A percentile compares a stretch with the other conserved stretches of the same genome.
phyloP scores from a whole-genome alignment of 768 basidiomycete genomes.

The Suillus bovinus region DNA sequence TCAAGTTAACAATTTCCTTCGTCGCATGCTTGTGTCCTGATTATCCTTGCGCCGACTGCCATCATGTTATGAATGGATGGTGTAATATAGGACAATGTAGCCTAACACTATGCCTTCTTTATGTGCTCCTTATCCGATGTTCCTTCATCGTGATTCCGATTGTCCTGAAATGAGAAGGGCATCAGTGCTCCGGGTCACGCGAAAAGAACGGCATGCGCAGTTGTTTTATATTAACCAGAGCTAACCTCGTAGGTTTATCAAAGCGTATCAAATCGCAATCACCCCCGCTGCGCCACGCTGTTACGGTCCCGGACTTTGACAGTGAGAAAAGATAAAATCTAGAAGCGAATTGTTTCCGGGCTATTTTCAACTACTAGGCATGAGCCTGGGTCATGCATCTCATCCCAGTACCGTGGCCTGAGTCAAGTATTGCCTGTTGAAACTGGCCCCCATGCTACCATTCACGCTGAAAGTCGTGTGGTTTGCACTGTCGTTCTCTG shows the following conservation, averaged over 20 bases:
- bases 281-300: neutral
- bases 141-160: neutral
- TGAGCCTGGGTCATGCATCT: neutral
- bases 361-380: neutral
- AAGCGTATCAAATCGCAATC: neutral
- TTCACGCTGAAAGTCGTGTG: conserved; percentile 57
- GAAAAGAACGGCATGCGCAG: neutral
- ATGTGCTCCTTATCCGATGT: neutral
- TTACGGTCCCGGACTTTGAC: neutral
- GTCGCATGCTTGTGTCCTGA: neutral
- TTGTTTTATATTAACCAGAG: neutral
- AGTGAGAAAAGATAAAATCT: neutral
- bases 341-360: neutral
- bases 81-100: neutral
- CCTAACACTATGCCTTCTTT: neutral
- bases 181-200: neutral
- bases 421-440: neutral
- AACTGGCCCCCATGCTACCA: conserved; percentile 45
- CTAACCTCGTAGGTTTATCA: neutral
- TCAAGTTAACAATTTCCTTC: neutral
- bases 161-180: neutral
- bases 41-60: neutral
- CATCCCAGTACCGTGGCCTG: neutral
- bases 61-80: neutral
- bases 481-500: conserved; percentile 57